phyloP scores from a whole-genome alignment of 1,284 basidiomycete species.

The Omphalotus olearius region DNA sequence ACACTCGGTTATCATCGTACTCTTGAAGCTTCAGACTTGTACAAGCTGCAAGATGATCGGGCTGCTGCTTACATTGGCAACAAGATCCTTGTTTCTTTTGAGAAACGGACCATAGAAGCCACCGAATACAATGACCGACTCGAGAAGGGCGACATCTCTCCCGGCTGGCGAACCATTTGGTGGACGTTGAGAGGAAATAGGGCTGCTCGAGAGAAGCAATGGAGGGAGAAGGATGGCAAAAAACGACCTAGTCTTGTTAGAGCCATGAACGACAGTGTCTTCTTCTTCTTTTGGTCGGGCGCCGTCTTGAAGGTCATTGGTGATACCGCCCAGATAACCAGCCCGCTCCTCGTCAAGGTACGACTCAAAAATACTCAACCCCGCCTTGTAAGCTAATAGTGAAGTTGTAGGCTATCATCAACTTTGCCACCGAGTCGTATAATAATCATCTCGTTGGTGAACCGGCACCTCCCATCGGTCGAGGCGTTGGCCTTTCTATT shows the following conservation, averaged over 20 bases:
- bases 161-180: conserved; percentile 47
- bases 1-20: conserved; percentile 71
- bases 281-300: conserved; percentile 79
- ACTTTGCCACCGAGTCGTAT: conserved; percentile 69
- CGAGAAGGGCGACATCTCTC: conserved; percentile 57
- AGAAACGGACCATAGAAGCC: conserved; percentile 53
- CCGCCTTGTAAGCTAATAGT: neutral
- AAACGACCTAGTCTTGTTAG: conserved; percentile 64
- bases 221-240: conserved; percentile 63
- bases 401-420: conserved; percentile 60
- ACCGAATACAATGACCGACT: conserved; percentile 69
- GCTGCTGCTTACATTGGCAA: conserved; percentile 57
- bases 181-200: conserved; percentile 59
- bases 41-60: conserved; percentile 68
- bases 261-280: conserved; percentile 81
- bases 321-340: conserved; percentile 71
- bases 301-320: conserved; percentile 74
- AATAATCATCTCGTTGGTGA: conserved; percentile 43
- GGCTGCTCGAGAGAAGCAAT: conserved; percentile 53
- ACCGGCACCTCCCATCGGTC: conserved; percentile 55
- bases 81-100: conserved; percentile 63
- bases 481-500: conserved; percentile 74
- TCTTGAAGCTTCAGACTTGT: conserved; percentile 82
- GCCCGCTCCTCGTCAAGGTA: conserved; percentile 57
- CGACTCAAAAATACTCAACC: neutral